Percentiles rank a stretch among this genome's conserved stretches.
Conservation (phyloP, 106 monocot genomes). For the Narthecium ossifragum region DNA sequence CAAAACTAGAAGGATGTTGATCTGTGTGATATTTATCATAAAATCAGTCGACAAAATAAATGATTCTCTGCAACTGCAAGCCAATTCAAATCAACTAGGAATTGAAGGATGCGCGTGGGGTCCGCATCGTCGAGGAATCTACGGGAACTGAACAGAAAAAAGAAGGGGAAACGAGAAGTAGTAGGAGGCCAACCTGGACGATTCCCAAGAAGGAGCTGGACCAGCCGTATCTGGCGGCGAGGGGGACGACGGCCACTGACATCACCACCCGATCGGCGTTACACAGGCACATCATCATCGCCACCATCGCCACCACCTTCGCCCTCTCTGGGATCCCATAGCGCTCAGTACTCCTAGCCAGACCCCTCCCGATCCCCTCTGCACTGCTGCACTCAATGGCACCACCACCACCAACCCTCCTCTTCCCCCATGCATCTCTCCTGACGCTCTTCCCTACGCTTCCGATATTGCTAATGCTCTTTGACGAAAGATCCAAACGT, state of each 20-base stretch:
- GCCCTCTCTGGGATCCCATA: constrained; percentile 47
- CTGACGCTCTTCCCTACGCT: not conserved
- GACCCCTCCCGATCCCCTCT: constrained; percentile 24
- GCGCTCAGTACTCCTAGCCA: not conserved
- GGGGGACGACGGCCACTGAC: constrained; percentile 83
- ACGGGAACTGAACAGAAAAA: too few species aligned
- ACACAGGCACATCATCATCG: constrained; percentile 69
- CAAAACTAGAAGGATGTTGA: too few species aligned
- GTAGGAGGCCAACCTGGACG: constrained; percentile 46
- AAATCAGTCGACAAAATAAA: too few species aligned
- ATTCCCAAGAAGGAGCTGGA: constrained; percentile 73
- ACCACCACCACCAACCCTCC: not conserved
- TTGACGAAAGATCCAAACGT: not conserved
- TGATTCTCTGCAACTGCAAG: too few species aligned
- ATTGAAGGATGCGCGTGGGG: too few species aligned
- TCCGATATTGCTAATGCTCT: not conserved
- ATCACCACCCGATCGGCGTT: constrained; percentile 92
- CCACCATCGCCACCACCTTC: constrained; percentile 60
- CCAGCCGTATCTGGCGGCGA: constrained; percentile 70
- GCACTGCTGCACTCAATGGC: constrained; percentile 17
- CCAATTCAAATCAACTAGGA: too few species aligned
- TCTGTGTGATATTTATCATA: too few species aligned
- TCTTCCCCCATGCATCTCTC: constrained; percentile 4
- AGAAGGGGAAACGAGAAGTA: too few species aligned
- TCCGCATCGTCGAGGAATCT: too few species aligned